Evolutionary conservation across 768 basidiomycete genomes (phyloP).

Genomic region (Suillus ampliporus): DNA sequence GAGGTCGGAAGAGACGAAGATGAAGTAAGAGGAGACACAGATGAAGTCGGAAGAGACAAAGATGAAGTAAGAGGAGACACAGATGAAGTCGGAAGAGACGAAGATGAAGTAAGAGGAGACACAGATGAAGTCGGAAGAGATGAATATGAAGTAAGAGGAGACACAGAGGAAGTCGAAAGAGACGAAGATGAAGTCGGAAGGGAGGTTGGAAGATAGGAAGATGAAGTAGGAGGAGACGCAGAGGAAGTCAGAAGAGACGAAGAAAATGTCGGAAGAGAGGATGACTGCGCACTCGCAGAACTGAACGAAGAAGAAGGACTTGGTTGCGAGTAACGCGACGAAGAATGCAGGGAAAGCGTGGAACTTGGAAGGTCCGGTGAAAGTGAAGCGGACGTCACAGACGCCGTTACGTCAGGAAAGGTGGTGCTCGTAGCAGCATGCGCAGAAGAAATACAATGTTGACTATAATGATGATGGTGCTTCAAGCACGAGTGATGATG

Average conservation of each 20-base stretch:
- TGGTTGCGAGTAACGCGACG: not conserved
- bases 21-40: conserved; percentile 5
- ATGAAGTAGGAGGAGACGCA: too few species aligned
- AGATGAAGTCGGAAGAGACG: not conserved
- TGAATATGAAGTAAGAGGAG: not conserved
- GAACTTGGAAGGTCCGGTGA: not conserved
- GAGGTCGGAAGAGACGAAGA: not conserved
- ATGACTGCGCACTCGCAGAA: conserved; percentile 5
- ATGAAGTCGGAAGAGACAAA: not conserved
- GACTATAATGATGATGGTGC: conserved; percentile 1
- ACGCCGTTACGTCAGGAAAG: conserved; percentile 6
- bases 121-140: not conserved
- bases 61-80: conserved; percentile 6
- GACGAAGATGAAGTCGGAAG: too few species aligned
- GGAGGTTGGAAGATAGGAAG: not conserved
- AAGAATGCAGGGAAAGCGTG: not conserved
- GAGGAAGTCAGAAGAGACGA: conserved; percentile 1
- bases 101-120: conserved; percentile 7
- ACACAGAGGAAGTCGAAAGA: too few species aligned
- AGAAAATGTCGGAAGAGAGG: not conserved
- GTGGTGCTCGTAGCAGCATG: conserved; percentile 16
- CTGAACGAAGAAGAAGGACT: conserved; percentile 2
- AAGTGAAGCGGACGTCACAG: conserved; percentile 8
- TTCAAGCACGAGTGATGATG: not conserved
- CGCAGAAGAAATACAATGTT: conserved; percentile 11